A percentile compares a stretch with the other conserved stretches of the same genome.
Evolutionary conservation across 345 rosid genomes (phyloP).

Genomic region (Eucalyptus tenuipes): DNA sequence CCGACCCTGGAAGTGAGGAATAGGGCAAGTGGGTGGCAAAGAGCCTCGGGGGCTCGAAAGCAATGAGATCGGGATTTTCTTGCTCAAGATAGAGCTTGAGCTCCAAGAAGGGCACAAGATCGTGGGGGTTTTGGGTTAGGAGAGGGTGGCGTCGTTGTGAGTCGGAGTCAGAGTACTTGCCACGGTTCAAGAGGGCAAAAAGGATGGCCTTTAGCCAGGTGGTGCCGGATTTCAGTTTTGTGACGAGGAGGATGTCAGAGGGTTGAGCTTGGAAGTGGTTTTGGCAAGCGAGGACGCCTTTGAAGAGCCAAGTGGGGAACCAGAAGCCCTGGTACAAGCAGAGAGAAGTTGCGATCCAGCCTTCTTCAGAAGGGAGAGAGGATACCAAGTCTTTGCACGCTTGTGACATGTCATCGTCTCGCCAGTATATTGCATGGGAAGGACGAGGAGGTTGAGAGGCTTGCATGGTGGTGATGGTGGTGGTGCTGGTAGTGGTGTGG

Average conservation of each 20-base stretch:
- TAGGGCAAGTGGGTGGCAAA: not conserved
- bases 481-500: not conserved
- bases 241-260: not conserved
- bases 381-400: not conserved
- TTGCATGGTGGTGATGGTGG: not conserved
- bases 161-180: not conserved
- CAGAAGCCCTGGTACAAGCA: not conserved
- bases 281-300: not conserved
- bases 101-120: conserved; percentile 1
- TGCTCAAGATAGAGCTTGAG: not conserved
- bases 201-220: not conserved
- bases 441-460: not conserved
- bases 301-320: not conserved
- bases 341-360: not conserved
- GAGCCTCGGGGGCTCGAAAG: not conserved
- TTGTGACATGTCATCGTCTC: not conserved
- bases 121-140: not conserved
- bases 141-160: not conserved
- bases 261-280: not conserved
- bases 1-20: not conserved
- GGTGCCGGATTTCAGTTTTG: not conserved
- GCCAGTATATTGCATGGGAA: not conserved
- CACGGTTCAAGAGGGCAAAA: not conserved
- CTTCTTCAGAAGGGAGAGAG: not conserved
- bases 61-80: not conserved